Percentiles rank a stretch among this genome's conserved stretches.
These are phyloP conservation scores for Collybiopsis confluens DNA, from an alignment of 768 basidiomycete species.

Conservation along the genomic window DNA sequence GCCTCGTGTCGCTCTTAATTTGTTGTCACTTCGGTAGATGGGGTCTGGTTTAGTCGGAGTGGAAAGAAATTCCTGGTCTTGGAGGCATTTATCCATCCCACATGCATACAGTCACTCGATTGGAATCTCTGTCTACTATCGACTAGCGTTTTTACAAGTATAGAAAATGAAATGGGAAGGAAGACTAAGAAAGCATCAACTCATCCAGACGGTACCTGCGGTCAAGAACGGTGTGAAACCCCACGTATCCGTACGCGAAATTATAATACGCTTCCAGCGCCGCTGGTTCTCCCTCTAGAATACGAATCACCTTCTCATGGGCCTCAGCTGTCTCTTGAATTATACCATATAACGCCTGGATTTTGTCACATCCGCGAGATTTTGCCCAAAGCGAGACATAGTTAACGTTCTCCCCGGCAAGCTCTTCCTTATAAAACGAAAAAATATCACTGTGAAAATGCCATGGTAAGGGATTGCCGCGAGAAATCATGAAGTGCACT, in stretches of 20 bases:
- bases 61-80: too few species aligned
- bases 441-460: conserved; percentile 37
- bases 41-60: too few species aligned
- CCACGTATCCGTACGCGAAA: conserved; percentile 16
- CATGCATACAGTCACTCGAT: too few species aligned
- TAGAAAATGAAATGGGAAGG: too few species aligned
- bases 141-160: too few species aligned
- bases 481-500: conserved; percentile 15
- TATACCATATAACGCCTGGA: conserved; percentile 19
- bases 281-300: conserved; percentile 11
- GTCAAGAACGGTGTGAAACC: conserved; percentile 10
- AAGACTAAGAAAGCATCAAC: too few species aligned
- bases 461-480: too few species aligned
- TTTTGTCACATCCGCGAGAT: conserved; percentile 19
- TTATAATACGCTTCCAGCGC: conserved; percentile 16
- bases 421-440: conserved; percentile 39
- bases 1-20: too few species aligned
- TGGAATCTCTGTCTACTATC: too few species aligned
- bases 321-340: conserved; percentile 20
- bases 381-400: conserved; percentile 17
- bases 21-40: too few species aligned
- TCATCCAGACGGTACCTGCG: too few species aligned
- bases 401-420: conserved; percentile 28
- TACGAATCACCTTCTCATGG: conserved; percentile 20
- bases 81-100: too few species aligned